Evolutionary conservation across 192 early-diverging fungal species (phyloP).

Genomic region (Rhizoclosmatium sp.): DNA sequence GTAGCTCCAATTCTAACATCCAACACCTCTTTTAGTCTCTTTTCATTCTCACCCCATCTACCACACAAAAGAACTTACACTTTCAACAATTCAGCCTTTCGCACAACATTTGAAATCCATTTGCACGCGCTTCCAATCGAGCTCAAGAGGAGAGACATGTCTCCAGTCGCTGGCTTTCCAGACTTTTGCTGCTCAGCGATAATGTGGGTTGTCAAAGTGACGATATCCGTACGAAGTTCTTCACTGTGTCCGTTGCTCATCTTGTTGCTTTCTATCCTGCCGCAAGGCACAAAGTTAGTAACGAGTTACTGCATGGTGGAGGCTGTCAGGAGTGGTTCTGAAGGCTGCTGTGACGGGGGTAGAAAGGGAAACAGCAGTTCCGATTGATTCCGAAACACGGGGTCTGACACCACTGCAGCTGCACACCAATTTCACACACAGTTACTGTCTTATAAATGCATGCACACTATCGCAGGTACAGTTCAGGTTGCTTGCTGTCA

Average conservation of each 20-base stretch:
- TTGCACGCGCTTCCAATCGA: constrained; percentile 95
- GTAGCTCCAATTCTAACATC: constrained; percentile 80
- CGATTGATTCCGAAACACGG: no score
- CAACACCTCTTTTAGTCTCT: neutral
- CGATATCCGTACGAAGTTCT: constrained; percentile 72
- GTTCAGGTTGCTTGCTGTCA: no score
- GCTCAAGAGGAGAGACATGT: constrained; percentile 89
- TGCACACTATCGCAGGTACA: no score
- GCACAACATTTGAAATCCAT: constrained; percentile 95
- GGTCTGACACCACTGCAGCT: no score
- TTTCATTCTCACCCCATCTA: neutral
- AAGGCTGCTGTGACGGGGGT: no score
- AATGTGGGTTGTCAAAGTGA: constrained; percentile 93
- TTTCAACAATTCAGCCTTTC: constrained; percentile 95
- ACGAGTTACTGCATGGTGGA: no score
- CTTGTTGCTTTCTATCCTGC: no score
- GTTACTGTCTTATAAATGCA: no score
- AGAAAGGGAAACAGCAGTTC: no score
- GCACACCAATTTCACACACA: no score
- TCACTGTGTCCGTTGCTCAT: neutral
- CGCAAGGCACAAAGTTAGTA: no score
- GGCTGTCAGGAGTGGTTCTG: no score
- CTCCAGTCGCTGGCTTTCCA: constrained; percentile 88
- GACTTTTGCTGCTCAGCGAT: constrained; percentile 84
- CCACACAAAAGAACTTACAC: constrained; percentile 65